A percentile compares a stretch with the other conserved stretches of the same genome.
phyloP scores from a whole-genome alignment of 148 eudicot genomes.

The Hydrangea macrophylla region DNA sequence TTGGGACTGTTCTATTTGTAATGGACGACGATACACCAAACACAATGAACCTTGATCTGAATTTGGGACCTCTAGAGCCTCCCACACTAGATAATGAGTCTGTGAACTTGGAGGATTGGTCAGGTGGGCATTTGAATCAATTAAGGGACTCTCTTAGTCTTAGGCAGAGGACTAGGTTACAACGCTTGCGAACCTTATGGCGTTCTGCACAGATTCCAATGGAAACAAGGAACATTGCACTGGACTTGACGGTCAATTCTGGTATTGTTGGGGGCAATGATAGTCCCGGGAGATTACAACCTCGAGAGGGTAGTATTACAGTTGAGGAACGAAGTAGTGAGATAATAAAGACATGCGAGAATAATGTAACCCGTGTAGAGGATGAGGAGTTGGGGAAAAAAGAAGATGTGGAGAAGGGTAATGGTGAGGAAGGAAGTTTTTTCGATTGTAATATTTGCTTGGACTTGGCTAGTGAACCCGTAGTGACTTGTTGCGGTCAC shows the following conservation, averaged over 20 bases:
- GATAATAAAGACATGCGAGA: constrained; percentile 46
- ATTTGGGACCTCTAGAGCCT: constrained; percentile 62
- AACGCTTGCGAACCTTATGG: constrained; percentile 59
- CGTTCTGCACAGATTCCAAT: constrained; percentile 39
- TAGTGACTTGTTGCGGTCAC: constrained; percentile 97
- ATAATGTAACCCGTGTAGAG: constrained; percentile 32
- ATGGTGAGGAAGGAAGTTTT: constrained; percentile 52
- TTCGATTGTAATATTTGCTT: constrained; percentile 94
- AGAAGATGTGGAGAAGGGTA: constrained; percentile 52
- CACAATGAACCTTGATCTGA: constrained; percentile 84
- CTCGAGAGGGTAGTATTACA: constrained; percentile 76
- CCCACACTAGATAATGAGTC: constrained; percentile 32
- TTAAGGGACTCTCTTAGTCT: constrained; percentile 43
- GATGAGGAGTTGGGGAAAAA: constrained; percentile 37
- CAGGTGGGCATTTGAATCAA: constrained; percentile 31
- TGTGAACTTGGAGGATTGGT: constrained; percentile 51
- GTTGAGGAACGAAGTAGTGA: constrained; percentile 43
- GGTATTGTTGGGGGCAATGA: constrained; percentile 24
- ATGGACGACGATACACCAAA: constrained; percentile 69
- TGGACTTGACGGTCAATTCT: constrained; percentile 29
- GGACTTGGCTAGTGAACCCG: constrained; percentile 85
- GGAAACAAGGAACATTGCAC: constrained; percentile 29
- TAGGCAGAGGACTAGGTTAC: too few relatives aligned
- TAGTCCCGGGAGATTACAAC: constrained; percentile 40
- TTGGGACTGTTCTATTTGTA: constrained; percentile 12